Conservation (phyloP, 495 filamentous ascomycete species). For the Cladorrhinum samala region DNA sequence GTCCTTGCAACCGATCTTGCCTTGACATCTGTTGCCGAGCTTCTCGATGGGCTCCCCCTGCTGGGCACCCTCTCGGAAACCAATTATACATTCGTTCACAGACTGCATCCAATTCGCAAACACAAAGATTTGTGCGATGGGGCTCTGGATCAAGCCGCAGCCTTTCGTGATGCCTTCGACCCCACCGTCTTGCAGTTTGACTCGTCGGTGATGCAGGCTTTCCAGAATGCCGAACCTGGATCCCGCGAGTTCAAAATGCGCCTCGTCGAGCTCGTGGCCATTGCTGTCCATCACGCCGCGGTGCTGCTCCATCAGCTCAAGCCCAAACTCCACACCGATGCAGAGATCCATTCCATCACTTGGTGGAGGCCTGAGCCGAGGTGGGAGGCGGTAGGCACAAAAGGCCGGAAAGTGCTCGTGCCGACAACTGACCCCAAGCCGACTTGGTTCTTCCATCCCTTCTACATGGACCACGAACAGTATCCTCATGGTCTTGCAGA, state of each 20-base stretch:
- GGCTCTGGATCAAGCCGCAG: neutral
- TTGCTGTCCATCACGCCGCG: conserved; percentile 1
- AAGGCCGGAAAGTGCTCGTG: neutral
- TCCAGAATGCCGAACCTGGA: neutral
- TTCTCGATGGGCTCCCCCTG: conserved; percentile 5
- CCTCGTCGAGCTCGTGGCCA: conserved; percentile 2
- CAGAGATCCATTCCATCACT: neutral
- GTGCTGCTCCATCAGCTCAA: conserved; percentile 1
- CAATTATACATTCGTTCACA: neutral
- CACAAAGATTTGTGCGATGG: conserved; percentile 1
- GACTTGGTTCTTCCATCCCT: neutral
- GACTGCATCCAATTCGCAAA: neutral
- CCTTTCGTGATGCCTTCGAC: neutral
- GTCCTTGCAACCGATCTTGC: conserved; percentile 1
- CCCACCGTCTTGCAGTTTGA: neutral
- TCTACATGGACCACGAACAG: conserved; percentile 3
- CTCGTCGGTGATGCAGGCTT: conserved; percentile 3
- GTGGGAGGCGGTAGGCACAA: neutral
- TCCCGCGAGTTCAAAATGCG: conserved; percentile 8
- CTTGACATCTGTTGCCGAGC: neutral
- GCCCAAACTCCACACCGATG: conserved; percentile 5
- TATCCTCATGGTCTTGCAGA: conserved; percentile 4
- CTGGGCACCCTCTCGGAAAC: neutral
- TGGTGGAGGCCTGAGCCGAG: neutral
- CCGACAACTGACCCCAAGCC: neutral